Evolutionary conservation across 345 rosid genomes (phyloP).

Genomic region (Turritis glabra): DNA sequence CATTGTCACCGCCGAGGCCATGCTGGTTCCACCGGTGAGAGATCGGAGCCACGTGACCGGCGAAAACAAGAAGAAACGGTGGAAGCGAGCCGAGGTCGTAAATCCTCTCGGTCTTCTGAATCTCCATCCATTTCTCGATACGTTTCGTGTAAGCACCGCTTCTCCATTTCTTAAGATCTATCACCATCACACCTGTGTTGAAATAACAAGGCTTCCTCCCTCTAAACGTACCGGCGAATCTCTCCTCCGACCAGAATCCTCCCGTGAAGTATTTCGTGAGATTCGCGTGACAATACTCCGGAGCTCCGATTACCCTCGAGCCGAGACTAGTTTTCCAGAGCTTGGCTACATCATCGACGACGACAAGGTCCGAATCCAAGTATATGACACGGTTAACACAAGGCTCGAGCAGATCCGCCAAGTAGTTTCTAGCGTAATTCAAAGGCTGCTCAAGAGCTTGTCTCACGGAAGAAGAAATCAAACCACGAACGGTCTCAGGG

Average conservation of each 20-base stretch:
- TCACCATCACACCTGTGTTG: conserved; percentile 90
- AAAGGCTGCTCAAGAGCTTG: conserved; percentile 82
- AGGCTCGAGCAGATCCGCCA: conserved; percentile 76
- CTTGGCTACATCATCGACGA: conserved; percentile 68
- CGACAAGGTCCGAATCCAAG: conserved; percentile 73
- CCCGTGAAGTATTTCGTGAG: conserved; percentile 72
- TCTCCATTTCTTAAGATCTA: conserved; percentile 69
- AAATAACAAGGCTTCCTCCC: conserved; percentile 67
- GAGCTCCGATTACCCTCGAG: conserved; percentile 65
- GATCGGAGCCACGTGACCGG: conserved; percentile 73
- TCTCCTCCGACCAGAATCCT: conserved; percentile 58
- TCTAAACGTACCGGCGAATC: conserved; percentile 51
- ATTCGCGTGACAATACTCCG: conserved; percentile 83
- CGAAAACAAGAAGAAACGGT: conserved; percentile 69
- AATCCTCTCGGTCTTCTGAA: conserved; percentile 67
- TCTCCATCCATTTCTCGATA: conserved; percentile 84
- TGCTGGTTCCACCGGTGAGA: conserved; percentile 87
- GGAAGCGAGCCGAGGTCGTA: conserved; percentile 78
- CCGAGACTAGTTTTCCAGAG: conserved; percentile 57
- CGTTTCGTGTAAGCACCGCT: conserved; percentile 59
- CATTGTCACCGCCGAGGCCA: conserved; percentile 79
- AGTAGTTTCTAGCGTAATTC: conserved; percentile 74
- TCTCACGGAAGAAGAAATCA: conserved; percentile 74
- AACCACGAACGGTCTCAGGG: conserved; percentile 57
- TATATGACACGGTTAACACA: conserved; percentile 70